Evolutionary conservation across 371 early-diverging fungal species (phyloP), one percentile per base, ranked within the genome.

Genomic region (Mycotypha africana): DNA sequence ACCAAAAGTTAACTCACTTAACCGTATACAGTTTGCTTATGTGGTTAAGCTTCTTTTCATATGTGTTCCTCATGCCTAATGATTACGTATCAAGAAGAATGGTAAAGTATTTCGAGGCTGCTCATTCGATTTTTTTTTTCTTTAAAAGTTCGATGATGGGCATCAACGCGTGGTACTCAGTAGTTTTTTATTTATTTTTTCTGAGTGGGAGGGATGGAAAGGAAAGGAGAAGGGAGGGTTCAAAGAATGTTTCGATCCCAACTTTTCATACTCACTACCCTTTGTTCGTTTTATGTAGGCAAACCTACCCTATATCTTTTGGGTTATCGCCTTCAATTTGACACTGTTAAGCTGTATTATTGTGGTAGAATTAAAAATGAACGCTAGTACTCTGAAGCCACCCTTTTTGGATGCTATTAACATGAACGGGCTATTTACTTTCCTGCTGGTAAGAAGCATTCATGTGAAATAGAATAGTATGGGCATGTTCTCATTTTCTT

Each of bases 381-480:
- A 48, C 31, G 5, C 60, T 38, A 30, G 47, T 31, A 45, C 58
- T 17, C 55, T 58, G 30, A 48, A 74, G 25, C 88, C 89, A 0
- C 46, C 55, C 8, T 43, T 93, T 5, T 57, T 91, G 14, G 75
- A 80, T 21, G 79, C 85, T 11, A 62, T 93, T 47, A 93, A 93
- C 57, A 56, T 59, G 32, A 89, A 93, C 70, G 86, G 91, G 21
- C 58, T 97, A 42, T 76, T 75, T 3, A 77, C 85, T 10, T 97
- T 97, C 63, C 55, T 97, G 41, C 56, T 94, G 45, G 89, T 85
- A 72, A 53, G 53, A 8, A 11, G 11, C 28, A n/a, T n/a, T 28
- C 11, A 11, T 28, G 28, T 28, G 5, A 11, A 28, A 8, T 28
- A 8, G 5, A 28, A 28, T 37, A 42, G 6, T 2, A 15, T 36